These are phyloP conservation scores for Prillingera fragicola DNA, from an alignment of 1,284 basidiomycete species.

Conservation along the genomic window DNA sequence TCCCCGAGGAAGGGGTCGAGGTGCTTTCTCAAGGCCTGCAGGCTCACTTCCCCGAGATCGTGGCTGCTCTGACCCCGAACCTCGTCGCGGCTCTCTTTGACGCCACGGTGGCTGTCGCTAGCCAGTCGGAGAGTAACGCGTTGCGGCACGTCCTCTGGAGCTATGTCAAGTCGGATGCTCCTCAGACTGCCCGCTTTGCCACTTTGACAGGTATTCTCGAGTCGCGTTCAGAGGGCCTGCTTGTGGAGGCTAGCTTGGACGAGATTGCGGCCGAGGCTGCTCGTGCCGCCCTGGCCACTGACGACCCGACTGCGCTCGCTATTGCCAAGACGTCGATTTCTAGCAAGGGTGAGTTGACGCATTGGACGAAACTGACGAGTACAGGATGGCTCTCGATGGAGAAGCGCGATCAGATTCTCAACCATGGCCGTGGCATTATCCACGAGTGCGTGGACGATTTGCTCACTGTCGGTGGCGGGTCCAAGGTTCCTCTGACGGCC, in stretches of 20 bases:
- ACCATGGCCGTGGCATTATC: slow-evolving; percentile 48
- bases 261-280: slow-evolving; percentile 28
- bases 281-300: slow-evolving; percentile 23
- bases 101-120: slow-evolving; percentile 6
- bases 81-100: slow-evolving; percentile 16
- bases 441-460: slow-evolving; percentile 51
- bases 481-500: slow-evolving; percentile 6
- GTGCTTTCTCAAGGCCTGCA: slow-evolving; percentile 17
- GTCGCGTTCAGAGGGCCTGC: slow-evolving; percentile 6
- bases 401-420: slow-evolving; percentile 27
- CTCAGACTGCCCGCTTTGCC: slow-evolving; percentile 19
- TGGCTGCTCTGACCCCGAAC: slow-evolving; percentile 11
- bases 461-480: slow-evolving; percentile 8
- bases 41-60: slow-evolving; percentile 17
- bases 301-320: slow-evolving; percentile 12
- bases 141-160: slow-evolving; percentile 12
- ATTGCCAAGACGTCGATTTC: slow-evolving; percentile 17
- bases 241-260: slow-evolving; percentile 24
- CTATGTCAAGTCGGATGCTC: slow-evolving; percentile 11
- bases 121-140: slow-evolving; percentile 2
- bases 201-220: slow-evolving; percentile 11
- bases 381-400: slow-evolving; percentile 24
- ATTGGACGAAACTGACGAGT: neutral
- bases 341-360: slow-evolving; percentile 1
- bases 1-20: slow-evolving; percentile 13